Percentiles rank a stretch among this genome's conserved stretches.
Conservation (phyloP, 2,329 filamentous ascomycete species). For the Sporothrix humicola region DNA sequence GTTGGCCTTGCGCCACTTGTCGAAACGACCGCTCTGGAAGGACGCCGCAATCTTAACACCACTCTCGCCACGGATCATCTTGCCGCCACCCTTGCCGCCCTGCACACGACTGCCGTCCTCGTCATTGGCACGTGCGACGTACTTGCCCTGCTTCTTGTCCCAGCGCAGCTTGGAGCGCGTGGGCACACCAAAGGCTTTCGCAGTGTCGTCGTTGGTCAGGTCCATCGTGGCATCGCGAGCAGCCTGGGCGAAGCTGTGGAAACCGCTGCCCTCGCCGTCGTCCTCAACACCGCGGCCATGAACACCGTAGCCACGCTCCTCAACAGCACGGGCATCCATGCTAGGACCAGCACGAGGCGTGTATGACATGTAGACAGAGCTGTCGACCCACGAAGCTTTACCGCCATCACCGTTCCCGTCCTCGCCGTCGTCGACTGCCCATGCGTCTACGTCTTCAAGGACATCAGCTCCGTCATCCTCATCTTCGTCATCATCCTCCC, state of each 20-base stretch:
- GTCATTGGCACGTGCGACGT: slow-evolving; percentile 89
- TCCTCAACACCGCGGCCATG: slow-evolving; percentile 55
- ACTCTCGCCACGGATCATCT: slow-evolving; percentile 83
- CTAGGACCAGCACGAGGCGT: slow-evolving; percentile 76
- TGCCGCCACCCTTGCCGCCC: slow-evolving; percentile 51
- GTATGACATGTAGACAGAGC: slow-evolving; percentile 96
- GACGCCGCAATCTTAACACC: slow-evolving; percentile 94
- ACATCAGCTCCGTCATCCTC: slow-evolving; percentile 73
- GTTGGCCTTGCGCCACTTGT: slow-evolving; percentile 87
- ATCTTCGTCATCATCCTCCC: slow-evolving; percentile 58
- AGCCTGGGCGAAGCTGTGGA: slow-evolving; percentile 79
- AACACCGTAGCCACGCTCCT: slow-evolving; percentile 92
- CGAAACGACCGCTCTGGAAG: slow-evolving; percentile 93
- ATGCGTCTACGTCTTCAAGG: slow-evolving; percentile 62
- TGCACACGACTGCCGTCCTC: slow-evolving; percentile 77
- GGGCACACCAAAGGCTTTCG: slow-evolving; percentile 78
- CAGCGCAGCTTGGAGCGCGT: slow-evolving; percentile 81
- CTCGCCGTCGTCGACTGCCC: slow-evolving; percentile 45
- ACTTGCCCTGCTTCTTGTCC: slow-evolving; percentile 97
- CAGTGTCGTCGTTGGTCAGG: slow-evolving; percentile 83
- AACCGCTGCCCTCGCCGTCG: slow-evolving; percentile 63
- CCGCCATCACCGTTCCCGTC: neutral
- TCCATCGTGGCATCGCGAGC: slow-evolving; percentile 92
- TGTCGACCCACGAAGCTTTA: slow-evolving; percentile 74
- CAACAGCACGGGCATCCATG: slow-evolving; percentile 58